Conservation (phyloP, 768 basidiomycete species). For the Calocybe indica region DNA sequence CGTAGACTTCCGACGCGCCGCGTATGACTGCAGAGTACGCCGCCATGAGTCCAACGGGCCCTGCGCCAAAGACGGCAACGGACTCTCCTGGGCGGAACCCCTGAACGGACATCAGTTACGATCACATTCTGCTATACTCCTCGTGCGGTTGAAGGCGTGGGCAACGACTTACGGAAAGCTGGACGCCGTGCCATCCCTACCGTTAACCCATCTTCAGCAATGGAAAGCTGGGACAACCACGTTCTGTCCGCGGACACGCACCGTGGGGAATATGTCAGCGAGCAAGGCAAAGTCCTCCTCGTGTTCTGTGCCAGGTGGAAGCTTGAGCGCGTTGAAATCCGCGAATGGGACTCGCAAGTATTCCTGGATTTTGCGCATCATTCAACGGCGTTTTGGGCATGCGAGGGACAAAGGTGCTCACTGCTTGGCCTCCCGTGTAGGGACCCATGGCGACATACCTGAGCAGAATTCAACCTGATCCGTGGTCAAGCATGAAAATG, state of each 20-base stretch:
- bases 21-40: slow-evolving; percentile 48
- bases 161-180: slow-evolving; percentile 31
- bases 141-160: background rate
- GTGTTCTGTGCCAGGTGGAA: slow-evolving; percentile 46
- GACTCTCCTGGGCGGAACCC: slow-evolving; percentile 49
- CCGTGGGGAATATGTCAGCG: slow-evolving; percentile 53
- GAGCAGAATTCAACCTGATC: background rate
- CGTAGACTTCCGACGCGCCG: slow-evolving; percentile 47
- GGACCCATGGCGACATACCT: slow-evolving; percentile 56
- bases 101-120: slow-evolving; percentile 12
- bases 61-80: slow-evolving; percentile 47
- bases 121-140: background rate
- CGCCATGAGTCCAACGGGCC: slow-evolving; percentile 52
- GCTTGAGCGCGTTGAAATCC: slow-evolving; percentile 47
- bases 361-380: slow-evolving; percentile 26
- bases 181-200: slow-evolving; percentile 48
- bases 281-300: slow-evolving; percentile 52
- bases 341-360: slow-evolving; percentile 52
- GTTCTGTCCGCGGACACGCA: slow-evolving; percentile 12
- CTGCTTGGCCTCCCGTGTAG: slow-evolving; percentile 48
- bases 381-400: background rate
- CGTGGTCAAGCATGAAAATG: background rate
- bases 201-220: background rate
- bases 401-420: slow-evolving; percentile 10
- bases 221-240: background rate